Evolutionary conservation across 2,329 filamentous ascomycete genomes (phyloP).

Genomic region (Cladosporium sp.): DNA sequence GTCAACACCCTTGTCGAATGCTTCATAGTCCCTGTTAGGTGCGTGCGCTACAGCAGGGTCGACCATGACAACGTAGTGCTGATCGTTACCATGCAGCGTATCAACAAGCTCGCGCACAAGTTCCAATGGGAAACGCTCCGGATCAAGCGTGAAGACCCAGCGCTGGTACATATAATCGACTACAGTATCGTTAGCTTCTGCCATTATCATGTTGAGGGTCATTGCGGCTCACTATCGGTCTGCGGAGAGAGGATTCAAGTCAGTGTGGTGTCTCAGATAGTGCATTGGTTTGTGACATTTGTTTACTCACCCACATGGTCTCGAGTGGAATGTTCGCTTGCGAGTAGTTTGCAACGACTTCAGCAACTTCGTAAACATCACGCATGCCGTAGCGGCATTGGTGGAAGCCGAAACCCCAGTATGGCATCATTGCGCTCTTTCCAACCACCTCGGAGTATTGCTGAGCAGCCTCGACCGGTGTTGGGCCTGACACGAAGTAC

Average conservation of each 20-base stretch:
- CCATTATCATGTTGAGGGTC: neutral
- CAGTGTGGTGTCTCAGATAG: neutral
- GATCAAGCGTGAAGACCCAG: slow-evolving; percentile 66
- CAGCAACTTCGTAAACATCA: slow-evolving; percentile 66
- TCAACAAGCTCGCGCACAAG: slow-evolving; percentile 64
- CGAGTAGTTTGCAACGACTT: slow-evolving; percentile 68
- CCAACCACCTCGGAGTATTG: slow-evolving; percentile 56
- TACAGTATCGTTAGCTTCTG: slow-evolving; percentile 44
- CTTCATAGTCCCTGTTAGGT: slow-evolving; percentile 47
- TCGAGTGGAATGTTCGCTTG: slow-evolving; percentile 61
- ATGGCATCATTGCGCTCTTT: slow-evolving; percentile 52
- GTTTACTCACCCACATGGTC: slow-evolving; percentile 37
- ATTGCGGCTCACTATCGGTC: slow-evolving; percentile 48
- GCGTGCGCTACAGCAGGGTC: slow-evolving; percentile 62
- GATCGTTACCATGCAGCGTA: slow-evolving; percentile 52
- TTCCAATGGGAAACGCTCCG: slow-evolving; percentile 61
- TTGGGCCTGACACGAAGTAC: slow-evolving; percentile 54
- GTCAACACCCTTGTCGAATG: slow-evolving; percentile 64
- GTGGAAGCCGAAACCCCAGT: slow-evolving; percentile 57
- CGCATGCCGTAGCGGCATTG: slow-evolving; percentile 48
- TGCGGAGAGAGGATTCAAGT: neutral
- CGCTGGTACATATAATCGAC: slow-evolving; percentile 47
- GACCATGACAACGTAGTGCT: slow-evolving; percentile 64
- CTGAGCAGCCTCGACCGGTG: slow-evolving; percentile 50
- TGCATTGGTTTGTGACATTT: neutral